Evolutionary conservation across 257 asterid species (phyloP).

Genomic region (Craterostigma plantagineum): DNA sequence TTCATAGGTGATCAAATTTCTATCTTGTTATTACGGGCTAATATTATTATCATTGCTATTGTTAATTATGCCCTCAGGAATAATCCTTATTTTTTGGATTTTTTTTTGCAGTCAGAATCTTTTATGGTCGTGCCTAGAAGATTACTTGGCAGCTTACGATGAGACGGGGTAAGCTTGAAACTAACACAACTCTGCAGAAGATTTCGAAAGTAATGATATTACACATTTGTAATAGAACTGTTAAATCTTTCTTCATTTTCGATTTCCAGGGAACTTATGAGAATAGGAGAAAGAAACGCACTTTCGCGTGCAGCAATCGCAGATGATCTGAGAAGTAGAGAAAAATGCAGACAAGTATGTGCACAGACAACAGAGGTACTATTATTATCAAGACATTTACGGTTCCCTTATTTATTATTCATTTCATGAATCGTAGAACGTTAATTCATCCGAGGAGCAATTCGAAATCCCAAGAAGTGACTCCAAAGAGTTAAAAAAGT

Average conservation of each 20-base stretch:
- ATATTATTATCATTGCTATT: background rate
- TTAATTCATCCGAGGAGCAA: no score
- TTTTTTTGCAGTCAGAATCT: conserved; percentile 44
- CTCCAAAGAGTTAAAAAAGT: no score
- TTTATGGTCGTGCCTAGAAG: conserved; percentile 53
- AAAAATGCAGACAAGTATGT: conserved; percentile 15
- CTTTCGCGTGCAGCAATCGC: conserved; percentile 18
- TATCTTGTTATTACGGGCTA: background rate
- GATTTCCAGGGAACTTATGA: conserved; percentile 38
- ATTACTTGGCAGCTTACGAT: conserved; percentile 58
- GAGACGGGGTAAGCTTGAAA: conserved; percentile 23
- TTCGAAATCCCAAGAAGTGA: no score
- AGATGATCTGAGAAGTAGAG: conserved; percentile 15
- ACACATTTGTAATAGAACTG: conserved; percentile 4
- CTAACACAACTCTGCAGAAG: conserved; percentile 1
- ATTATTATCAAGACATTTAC: no score
- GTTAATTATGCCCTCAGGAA: background rate
- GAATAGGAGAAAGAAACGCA: conserved; percentile 23
- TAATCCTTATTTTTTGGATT: no score
- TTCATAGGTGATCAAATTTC: conserved; percentile 30
- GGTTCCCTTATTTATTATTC: no score
- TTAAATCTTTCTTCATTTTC: conserved; percentile 11
- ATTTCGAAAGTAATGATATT: no score
- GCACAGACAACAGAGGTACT: conserved; percentile 3
- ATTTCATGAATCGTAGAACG: no score